Evolutionary conservation across 2,329 filamentous ascomycete genomes (phyloP).

Genomic region (Calonectria ilicicola): DNA sequence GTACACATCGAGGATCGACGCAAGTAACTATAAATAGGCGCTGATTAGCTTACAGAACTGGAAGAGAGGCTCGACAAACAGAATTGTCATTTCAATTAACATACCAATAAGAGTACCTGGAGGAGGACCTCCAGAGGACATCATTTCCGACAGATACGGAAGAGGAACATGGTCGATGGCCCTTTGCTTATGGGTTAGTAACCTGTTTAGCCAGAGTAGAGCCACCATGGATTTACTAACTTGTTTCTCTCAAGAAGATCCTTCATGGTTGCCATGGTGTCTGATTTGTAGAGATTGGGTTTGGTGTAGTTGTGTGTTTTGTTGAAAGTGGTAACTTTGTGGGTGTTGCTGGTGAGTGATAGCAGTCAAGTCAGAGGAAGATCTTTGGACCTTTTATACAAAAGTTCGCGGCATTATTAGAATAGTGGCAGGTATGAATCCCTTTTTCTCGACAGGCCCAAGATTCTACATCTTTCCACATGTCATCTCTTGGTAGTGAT

Average conservation of each 20-base stretch:
- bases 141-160: slow-evolving; percentile 13
- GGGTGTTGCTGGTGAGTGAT: not conserved
- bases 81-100: not conserved
- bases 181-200: not conserved
- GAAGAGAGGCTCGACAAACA: too few species aligned
- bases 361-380: not conserved
- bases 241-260: slow-evolving; percentile 20
- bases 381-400: not conserved
- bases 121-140: not conserved
- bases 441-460: not conserved
- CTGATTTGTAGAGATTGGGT: not conserved
- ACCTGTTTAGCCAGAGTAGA: not conserved
- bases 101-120: slow-evolving; percentile 16
- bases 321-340: not conserved
- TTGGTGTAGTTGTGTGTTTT: not conserved
- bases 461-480: not conserved
- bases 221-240: not conserved
- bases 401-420: not conserved
- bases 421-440: not conserved
- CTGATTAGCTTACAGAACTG: not conserved
- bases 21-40: slow-evolving; percentile 8
- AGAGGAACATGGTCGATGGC: slow-evolving; percentile 13
- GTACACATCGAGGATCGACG: slow-evolving; percentile 15
- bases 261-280: slow-evolving; percentile 7
- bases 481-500: not conserved